These are phyloP conservation scores for Fusarium ambrosium DNA, from an alignment of 2,329 filamentous ascomycete species.

Conservation along the genomic window DNA sequence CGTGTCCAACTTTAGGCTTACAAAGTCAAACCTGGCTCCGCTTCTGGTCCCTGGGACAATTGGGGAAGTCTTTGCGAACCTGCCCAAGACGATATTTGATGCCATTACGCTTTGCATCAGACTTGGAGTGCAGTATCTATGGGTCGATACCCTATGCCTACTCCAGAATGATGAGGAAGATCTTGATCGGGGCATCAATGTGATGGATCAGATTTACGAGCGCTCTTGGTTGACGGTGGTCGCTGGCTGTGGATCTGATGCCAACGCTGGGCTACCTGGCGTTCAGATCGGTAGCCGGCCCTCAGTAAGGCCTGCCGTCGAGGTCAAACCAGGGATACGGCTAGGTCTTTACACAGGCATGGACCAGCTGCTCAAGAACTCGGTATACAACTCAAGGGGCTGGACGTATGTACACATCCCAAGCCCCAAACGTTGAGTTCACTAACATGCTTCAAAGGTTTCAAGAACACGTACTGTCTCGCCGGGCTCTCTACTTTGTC, in stretches of 20 bases:
- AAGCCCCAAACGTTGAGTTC: neutral
- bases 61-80: fast-evolving
- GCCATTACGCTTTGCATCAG: neutral
- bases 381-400: conserved; percentile 12
- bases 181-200: conserved; percentile 4
- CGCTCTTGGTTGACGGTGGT: conserved; percentile 22
- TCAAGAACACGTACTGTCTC: conserved; percentile 19
- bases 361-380: neutral
- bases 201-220: conserved; percentile 32
- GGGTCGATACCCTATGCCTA: conserved; percentile 13
- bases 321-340: neutral
- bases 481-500: conserved; percentile 15
- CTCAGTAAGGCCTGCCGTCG: neutral
- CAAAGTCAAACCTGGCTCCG: conserved; percentile 2
- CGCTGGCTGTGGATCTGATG: conserved; percentile 21
- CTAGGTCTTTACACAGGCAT: neutral
- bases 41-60: conserved; percentile 3
- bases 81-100: conserved; percentile 11
- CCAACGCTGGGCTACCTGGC: conserved; percentile 11
- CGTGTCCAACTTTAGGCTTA: conserved; percentile 20
- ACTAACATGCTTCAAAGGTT: neutral
- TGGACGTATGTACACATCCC: conserved; percentile 18
- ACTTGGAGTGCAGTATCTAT: conserved; percentile 18
- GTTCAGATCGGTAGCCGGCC: neutral
- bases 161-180: conserved; percentile 14